Base-by-base conservation (phyloP, 495 filamentous ascomycete genomes). In the Podospora tetraspora region DNA sequence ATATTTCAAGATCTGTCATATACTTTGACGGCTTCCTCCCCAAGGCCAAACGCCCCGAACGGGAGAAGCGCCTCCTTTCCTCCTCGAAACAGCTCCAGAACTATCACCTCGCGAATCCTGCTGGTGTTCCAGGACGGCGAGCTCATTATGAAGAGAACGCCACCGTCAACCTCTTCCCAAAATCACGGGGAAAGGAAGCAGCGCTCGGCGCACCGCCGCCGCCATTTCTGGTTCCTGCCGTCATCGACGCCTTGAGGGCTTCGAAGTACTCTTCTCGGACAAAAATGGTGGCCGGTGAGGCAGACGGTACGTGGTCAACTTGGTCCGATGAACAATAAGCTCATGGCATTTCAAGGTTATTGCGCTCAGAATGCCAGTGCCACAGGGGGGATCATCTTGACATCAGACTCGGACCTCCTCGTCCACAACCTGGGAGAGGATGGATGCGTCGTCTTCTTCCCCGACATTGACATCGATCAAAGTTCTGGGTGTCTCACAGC, bases 21-120 rank as follows among this genome's bases (percentile, higher is more conserved):
- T 93, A 86, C 74, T 94, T 96, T 66, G 92, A 96, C 74, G 91
- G 92, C 25, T 88, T 85, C 58, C 80, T 96, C 12, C 92, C 92
- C 10, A 22, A 43, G 16, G 64, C 62, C 13, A 80, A 80, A 58
- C 65, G 67, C 19, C 58, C 63, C 1, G 76, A 78, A n/a, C 69
- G 78, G 6, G 68, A 75, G 58, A 69, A 76, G 23, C 69, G 78
- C 23, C 65, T 75, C 5, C 34, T 73, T 10, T 68, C 65, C n/a
- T 66, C 61, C 1, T 73, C 76, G 13, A 68, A 66, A 0, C 68
- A 74, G 1, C 58, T 80, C 13, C 62, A 65, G 21, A 68, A 69
- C 13, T 78, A 77, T 23, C 72, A 76, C 56, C 52, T 66, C 11
- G 59, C 67, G 6, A 63, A 62, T 19, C 34, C 64, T 0, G 68